Percentiles rank a stretch among this genome's conserved stretches.
Evolutionary conservation across 2,329 filamentous ascomycete genomes (phyloP).

Genomic region (Aspergillus amoenus): DNA sequence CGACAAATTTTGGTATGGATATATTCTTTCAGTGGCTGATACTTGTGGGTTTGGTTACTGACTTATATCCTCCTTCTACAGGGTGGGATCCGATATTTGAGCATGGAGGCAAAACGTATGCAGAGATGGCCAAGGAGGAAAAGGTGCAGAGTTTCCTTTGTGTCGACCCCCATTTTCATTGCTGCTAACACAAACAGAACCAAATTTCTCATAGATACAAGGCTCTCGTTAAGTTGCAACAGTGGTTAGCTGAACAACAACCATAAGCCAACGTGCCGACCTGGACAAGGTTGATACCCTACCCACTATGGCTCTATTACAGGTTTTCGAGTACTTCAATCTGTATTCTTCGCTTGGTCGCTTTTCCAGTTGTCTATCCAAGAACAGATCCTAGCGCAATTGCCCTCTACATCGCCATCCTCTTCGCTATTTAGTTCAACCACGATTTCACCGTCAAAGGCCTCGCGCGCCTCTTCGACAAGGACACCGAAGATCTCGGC

Average conservation of each 20-base stretch:
- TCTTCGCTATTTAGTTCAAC: conserved; percentile 83
- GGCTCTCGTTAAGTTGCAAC: conserved; percentile 81
- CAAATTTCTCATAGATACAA: conserved; percentile 86
- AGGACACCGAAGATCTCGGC: conserved; percentile 97
- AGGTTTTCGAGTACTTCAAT: conserved; percentile 19
- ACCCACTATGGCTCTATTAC: not conserved
- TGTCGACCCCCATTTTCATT: not conserved
- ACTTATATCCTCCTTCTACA: conserved; percentile 35
- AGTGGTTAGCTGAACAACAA: conserved; percentile 64
- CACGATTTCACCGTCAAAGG: conserved; percentile 82
- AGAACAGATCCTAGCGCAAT: conserved; percentile 76
- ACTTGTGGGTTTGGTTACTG: not conserved
- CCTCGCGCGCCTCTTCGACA: conserved; percentile 82
- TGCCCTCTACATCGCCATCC: conserved; percentile 81
- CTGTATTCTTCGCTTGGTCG: conserved; percentile 31
- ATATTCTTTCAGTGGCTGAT: not conserved
- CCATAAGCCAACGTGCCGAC: conserved; percentile 12
- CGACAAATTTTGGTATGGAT: conserved; percentile 73
- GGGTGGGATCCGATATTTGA: conserved; percentile 98
- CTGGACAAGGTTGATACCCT: not conserved
- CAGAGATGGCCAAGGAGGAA: conserved; percentile 90
- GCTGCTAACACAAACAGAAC: conserved; percentile 56
- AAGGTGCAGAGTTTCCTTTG: conserved; percentile 60
- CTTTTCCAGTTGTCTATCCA: conserved; percentile 86
- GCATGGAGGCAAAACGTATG: conserved; percentile 86